Evolutionary conservation across 306 rosid genomes (phyloP).

Genomic region (Pueraria montana): DNA sequence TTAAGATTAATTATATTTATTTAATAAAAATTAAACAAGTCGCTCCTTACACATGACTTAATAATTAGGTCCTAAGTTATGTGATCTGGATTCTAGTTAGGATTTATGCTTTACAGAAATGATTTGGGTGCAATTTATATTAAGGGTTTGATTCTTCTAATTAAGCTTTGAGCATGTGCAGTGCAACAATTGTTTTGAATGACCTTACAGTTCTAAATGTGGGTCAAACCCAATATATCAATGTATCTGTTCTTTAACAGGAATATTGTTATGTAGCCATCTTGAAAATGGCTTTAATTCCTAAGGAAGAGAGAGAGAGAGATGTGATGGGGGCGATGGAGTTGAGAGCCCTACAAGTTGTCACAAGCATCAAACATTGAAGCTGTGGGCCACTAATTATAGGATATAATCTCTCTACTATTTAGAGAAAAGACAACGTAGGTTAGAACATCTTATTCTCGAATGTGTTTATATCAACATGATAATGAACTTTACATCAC

Average conservation of each 20-base stretch:
- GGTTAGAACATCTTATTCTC: constrained; percentile 15
- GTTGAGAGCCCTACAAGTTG: constrained; percentile 46
- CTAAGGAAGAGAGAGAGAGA: neutral
- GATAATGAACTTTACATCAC: constrained; percentile 33
- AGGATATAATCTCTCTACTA: constrained; percentile 33
- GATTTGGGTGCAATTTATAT: constrained; percentile 44
- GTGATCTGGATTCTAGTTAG: constrained; percentile 38
- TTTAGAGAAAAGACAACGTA: constrained; percentile 35
- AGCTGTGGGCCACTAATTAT: constrained; percentile 45
- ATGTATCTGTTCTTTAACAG: neutral
- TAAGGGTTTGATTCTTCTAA: constrained; percentile 29
- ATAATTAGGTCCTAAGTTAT: constrained; percentile 28
- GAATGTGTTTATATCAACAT: constrained; percentile 16
- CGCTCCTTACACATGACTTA: constrained; percentile 21
- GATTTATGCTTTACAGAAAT: constrained; percentile 49
- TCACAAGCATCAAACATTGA: constrained; percentile 47
- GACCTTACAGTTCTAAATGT: constrained; percentile 18
- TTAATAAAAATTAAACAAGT: constrained; percentile 6
- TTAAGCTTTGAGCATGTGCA: constrained; percentile 59
- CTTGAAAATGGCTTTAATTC: constrained; percentile 21
- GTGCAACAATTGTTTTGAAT: constrained; percentile 39
- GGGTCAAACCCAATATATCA: constrained; percentile 58
- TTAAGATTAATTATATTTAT: neutral
- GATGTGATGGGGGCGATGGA: constrained; percentile 48
- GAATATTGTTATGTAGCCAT: constrained; percentile 40